Conservation (phyloP, 352 stramenopile species). For the Globisporangium barbulae region DNA sequence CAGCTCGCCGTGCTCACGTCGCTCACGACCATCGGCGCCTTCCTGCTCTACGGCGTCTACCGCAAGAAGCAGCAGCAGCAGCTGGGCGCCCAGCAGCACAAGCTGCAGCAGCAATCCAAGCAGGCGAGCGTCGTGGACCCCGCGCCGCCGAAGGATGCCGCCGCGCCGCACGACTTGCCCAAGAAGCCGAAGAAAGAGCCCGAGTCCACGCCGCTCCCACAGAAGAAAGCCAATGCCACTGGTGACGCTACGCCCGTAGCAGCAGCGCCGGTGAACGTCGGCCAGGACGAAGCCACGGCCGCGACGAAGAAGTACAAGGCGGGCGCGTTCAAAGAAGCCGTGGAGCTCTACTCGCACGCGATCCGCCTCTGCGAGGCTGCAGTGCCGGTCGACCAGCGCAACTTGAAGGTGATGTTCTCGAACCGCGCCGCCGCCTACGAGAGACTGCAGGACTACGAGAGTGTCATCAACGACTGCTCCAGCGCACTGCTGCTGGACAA, state of each 20-base stretch:
- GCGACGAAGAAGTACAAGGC: constrained; percentile 82
- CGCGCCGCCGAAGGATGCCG: constrained; percentile 18
- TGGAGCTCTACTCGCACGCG: constrained; percentile 66
- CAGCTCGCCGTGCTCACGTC: constrained; percentile 72
- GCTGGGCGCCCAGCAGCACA: constrained; percentile 3
- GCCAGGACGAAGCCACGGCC: constrained; percentile 60
- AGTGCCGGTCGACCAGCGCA: constrained; percentile 57
- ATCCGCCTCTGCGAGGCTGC: constrained; percentile 60
- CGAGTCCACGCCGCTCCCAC: constrained; percentile 14
- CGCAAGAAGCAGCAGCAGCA: constrained; percentile 42
- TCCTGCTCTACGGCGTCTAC: constrained; percentile 53
- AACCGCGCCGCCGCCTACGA: constrained; percentile 78
- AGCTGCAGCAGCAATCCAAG: constrained; percentile 13
- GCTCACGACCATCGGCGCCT: constrained; percentile 59
- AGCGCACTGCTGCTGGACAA: constrained; percentile 63
- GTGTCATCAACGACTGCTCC: constrained; percentile 62
- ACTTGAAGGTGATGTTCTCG: constrained; percentile 86
- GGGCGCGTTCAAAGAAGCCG: constrained; percentile 56
- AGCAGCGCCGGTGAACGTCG: constrained; percentile 26
- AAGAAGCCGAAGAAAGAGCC: constrained; percentile 31
- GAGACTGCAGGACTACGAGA: constrained; percentile 55
- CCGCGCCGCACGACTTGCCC: constrained; percentile 20
- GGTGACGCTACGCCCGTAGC: background rate
- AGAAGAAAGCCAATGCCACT: constrained; percentile 28
- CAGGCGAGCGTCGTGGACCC: constrained; percentile 24